phyloP scores from a whole-genome alignment of 305 asterid genomes.

The Nicotiana rustica region DNA sequence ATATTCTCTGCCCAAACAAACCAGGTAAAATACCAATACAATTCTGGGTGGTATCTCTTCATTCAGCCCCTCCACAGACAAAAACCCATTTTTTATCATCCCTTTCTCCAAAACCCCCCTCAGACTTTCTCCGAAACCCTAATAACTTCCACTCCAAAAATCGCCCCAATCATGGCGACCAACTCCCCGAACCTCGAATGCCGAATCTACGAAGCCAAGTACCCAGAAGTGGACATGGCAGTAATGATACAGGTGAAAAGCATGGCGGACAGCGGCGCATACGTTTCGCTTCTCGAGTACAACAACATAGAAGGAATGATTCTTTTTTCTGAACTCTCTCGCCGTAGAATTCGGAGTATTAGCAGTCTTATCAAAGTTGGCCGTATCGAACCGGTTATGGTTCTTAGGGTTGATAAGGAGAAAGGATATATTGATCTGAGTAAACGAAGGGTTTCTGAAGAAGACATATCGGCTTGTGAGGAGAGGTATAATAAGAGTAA shows the following conservation, averaged over 20 bases:
- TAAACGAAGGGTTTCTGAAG: constrained; percentile 95
- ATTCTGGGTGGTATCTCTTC: not conserved
- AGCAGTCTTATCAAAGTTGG: constrained; percentile 94
- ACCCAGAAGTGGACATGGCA: constrained; percentile 94
- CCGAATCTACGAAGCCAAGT: constrained; percentile 96
- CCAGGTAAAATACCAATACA: not conserved
- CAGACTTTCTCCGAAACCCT: constrained; percentile 36
- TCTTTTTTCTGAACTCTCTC: constrained; percentile 94
- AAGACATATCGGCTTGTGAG: constrained; percentile 88
- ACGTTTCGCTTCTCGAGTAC: constrained; percentile 91
- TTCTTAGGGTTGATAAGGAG: constrained; percentile 92
- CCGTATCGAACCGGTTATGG: constrained; percentile 97
- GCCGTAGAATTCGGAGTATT: constrained; percentile 96
- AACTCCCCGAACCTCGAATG: constrained; percentile 85
- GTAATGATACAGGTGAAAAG: constrained; percentile 98
- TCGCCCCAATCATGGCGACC: constrained; percentile 52
- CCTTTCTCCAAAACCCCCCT: not conserved
- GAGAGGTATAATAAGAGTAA: constrained; percentile 96
- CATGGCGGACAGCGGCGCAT: constrained; percentile 98
- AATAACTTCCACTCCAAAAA: constrained; percentile 41
- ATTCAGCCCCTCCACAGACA: not conserved
- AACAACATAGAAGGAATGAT: constrained; percentile 98
- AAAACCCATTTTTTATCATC: not conserved
- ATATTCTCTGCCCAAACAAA: not conserved
- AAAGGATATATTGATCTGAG: constrained; percentile 97